phyloP scores from a whole-genome alignment of 805 yeast genomes.

The Cyberlindnera samutprakarnensis region DNA sequence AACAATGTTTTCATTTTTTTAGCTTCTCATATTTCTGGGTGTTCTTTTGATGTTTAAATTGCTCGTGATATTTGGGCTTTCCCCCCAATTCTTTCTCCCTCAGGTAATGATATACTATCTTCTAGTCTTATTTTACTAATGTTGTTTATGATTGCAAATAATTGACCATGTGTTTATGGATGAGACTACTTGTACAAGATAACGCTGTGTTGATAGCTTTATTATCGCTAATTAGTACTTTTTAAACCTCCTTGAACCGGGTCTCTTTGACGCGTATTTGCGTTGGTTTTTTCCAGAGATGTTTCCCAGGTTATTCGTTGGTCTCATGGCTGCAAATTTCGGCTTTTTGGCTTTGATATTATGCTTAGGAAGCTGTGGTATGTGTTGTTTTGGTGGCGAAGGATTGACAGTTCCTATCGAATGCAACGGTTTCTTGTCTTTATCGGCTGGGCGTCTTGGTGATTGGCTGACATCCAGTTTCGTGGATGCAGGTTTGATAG shows the following conservation, averaged over 20 bases:
- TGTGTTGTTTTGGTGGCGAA: slow-evolving; percentile 2
- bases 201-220: too few relatives aligned
- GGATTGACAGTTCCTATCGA: background rate
- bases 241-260: slow-evolving; percentile 16
- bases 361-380: background rate
- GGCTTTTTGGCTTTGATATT: slow-evolving; percentile 6
- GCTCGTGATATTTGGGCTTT: too few relatives aligned
- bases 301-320: slow-evolving; percentile 20
- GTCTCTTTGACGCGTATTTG: slow-evolving; percentile 15
- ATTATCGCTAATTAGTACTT: too few relatives aligned
- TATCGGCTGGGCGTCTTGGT: background rate
- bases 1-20: too few relatives aligned
- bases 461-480: too few relatives aligned
- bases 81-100: too few relatives aligned
- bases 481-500: too few relatives aligned
- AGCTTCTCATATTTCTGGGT: too few relatives aligned
- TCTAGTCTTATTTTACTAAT: background rate
- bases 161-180: background rate
- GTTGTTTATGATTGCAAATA: background rate
- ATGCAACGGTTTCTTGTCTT: slow-evolving; percentile 2
- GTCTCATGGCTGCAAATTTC: slow-evolving; percentile 12
- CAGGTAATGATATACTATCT: too few relatives aligned
- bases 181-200: too few relatives aligned
- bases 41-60: too few relatives aligned
- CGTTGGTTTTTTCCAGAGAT: slow-evolving; percentile 12